Conservation (phyloP, 768 basidiomycete species). For the Hirschioporus abietinus region DNA sequence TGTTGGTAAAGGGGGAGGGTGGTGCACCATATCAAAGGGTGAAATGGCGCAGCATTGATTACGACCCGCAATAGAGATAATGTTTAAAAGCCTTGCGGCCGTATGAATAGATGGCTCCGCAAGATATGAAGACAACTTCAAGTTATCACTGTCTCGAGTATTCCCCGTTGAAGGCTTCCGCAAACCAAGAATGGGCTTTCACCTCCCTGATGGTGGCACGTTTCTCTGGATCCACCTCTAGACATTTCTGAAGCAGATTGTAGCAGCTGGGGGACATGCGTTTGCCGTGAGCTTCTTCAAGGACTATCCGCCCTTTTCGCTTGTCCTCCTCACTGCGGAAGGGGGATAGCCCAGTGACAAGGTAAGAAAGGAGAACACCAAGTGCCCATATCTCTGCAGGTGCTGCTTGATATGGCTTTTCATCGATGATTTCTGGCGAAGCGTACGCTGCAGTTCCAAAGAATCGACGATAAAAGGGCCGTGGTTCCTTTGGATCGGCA, state of each 20-base stretch:
- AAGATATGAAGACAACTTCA: not conserved
- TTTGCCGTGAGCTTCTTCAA: constrained; percentile 35
- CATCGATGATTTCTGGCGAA: constrained; percentile 87
- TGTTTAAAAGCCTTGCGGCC: not conserved
- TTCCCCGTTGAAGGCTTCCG: constrained; percentile 24
- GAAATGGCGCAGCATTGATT: not conserved
- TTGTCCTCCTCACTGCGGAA: constrained; percentile 86
- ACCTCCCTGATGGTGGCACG: constrained; percentile 82
- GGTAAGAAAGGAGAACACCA: constrained; percentile 90
- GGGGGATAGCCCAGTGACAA: constrained; percentile 88
- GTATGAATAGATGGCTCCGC: not conserved
- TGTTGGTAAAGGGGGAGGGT: not conserved
- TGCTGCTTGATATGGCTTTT: constrained; percentile 84
- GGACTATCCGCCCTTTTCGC: constrained; percentile 56
- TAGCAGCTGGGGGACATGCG: constrained; percentile 44
- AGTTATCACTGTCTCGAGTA: not conserved
- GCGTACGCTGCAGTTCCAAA: constrained; percentile 96
- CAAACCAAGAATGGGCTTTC: constrained; percentile 79
- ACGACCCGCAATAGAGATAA: not conserved
- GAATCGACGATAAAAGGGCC: constrained; percentile 71
- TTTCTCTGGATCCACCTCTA: constrained; percentile 77
- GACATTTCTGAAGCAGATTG: constrained; percentile 67
- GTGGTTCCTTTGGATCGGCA: constrained; percentile 54
- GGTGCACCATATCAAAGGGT: not conserved
- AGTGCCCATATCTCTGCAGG: constrained; percentile 97